A percentile compares a stretch with the other conserved stretches of the same genome.
Evolutionary conservation across 2,329 filamentous ascomycete species (phyloP).

Genomic region (Sporothrix luriei): DNA sequence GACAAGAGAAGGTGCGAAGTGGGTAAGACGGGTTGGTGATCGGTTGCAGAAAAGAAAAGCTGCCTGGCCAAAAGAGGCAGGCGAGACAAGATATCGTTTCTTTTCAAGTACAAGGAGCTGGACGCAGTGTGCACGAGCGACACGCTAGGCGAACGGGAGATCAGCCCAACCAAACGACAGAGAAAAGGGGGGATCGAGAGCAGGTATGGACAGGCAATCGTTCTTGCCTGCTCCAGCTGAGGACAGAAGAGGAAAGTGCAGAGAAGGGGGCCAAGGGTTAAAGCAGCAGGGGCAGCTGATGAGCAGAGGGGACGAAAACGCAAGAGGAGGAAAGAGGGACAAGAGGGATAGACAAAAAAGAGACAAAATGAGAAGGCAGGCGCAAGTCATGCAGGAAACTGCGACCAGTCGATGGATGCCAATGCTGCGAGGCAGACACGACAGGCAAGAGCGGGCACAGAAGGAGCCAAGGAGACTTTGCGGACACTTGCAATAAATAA

Average conservation of each 20-base stretch:
- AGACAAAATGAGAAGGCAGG: background rate
- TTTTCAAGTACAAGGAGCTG: slow-evolving; percentile 22
- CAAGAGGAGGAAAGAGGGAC: background rate
- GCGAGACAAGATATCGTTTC: slow-evolving; percentile 18
- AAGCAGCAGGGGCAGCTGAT: slow-evolving; percentile 2
- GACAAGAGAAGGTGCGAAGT: slow-evolving; percentile 15
- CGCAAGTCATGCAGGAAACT: background rate
- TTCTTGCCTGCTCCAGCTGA: background rate
- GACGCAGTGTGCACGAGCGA: slow-evolving; percentile 12
- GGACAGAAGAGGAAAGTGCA: slow-evolving; percentile 19
- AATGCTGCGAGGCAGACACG: slow-evolving; percentile 15
- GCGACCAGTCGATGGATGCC: slow-evolving; percentile 7
- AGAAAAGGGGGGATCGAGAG: background rate
- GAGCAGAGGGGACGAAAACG: background rate
- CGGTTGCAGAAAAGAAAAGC: background rate
- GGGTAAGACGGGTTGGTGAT: slow-evolving; percentile 16
- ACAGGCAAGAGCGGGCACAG: background rate
- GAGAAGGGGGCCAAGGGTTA: slow-evolving; percentile 11
- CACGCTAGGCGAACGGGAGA: slow-evolving; percentile 25
- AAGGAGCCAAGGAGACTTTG: background rate
- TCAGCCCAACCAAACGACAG: slow-evolving; percentile 22
- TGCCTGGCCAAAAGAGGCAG: slow-evolving; percentile 32
- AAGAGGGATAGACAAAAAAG: background rate
- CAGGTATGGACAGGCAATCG: background rate
- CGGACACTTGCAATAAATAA: background rate